Evolutionary conservation across 2,329 filamentous ascomycete species (phyloP).

Genomic region (Penicillium brasilianum): DNA sequence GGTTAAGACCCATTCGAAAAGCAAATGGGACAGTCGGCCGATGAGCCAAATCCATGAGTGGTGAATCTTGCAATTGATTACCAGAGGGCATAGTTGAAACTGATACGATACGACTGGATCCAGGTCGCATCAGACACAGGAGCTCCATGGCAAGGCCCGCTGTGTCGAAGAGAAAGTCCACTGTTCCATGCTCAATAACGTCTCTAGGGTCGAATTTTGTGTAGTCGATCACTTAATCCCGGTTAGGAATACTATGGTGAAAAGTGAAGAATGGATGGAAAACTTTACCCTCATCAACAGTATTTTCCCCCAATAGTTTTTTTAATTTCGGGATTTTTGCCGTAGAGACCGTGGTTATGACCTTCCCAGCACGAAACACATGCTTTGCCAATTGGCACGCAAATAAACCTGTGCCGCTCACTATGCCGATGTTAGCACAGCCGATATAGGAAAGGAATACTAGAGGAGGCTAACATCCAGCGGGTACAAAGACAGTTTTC

Average conservation of each 20-base stretch:
- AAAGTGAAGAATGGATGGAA: not conserved
- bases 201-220: slow-evolving; percentile 46
- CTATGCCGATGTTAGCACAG: slow-evolving; percentile 16
- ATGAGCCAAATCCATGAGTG: slow-evolving; percentile 34
- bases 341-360: slow-evolving; percentile 60
- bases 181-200: slow-evolving; percentile 47
- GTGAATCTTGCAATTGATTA: slow-evolving; percentile 39
- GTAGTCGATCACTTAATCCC: slow-evolving; percentile 54
- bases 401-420: slow-evolving; percentile 55
- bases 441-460: not conserved
- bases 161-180: slow-evolving; percentile 59
- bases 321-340: slow-evolving; percentile 55
- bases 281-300: slow-evolving; percentile 50
- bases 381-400: slow-evolving; percentile 57
- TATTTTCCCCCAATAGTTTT: slow-evolving; percentile 46
- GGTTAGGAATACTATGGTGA: slow-evolving; percentile 3
- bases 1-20: slow-evolving; percentile 35
- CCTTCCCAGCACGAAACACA: slow-evolving; percentile 54
- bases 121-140: slow-evolving; percentile 50
- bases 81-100: slow-evolving; percentile 46
- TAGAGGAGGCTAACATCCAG: slow-evolving; percentile 38
- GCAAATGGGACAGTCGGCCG: slow-evolving; percentile 33
- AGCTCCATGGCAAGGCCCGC: slow-evolving; percentile 46
- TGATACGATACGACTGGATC: slow-evolving; percentile 40
- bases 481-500: slow-evolving; percentile 59